These are phyloP conservation scores for Backusella morwellensis DNA, from an alignment of 192 early-diverging fungal genomes.

Conservation along the genomic window DNA sequence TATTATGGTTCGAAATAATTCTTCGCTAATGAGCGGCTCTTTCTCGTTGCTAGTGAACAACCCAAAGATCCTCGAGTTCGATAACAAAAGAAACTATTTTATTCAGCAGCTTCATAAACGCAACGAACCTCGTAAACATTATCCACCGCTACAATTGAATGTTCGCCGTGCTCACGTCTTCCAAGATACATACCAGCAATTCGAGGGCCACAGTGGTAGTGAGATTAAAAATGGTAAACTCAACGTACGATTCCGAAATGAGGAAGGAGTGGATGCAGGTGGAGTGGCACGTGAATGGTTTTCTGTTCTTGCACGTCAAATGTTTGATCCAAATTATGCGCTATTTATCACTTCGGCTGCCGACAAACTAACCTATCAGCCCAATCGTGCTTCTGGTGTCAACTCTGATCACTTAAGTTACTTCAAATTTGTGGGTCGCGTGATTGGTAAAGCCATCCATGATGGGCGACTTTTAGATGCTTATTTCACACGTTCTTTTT, in stretches of 20 bases:
- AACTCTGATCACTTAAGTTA: conserved; percentile 94
- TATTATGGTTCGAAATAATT: conserved; percentile 96
- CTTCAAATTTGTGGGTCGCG: conserved; percentile 97
- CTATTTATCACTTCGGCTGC: conserved; percentile 94
- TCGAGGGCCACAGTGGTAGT: conserved; percentile 83
- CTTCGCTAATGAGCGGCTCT: conserved; percentile 91
- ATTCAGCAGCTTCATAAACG: conserved; percentile 92
- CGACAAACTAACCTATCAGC: conserved; percentile 96
- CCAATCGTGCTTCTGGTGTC: conserved; percentile 86
- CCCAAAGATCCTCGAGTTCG: conserved; percentile 96
- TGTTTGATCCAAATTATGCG: conserved; percentile 99
- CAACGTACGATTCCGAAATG: conserved; percentile 89
- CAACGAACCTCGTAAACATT: conserved; percentile 52
- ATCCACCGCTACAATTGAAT: conserved; percentile 77
- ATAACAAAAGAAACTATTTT: conserved; percentile 99
- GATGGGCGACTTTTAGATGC: conserved; percentile 92
- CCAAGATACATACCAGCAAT: conserved; percentile 93
- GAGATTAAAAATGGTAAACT: conserved; percentile 94
- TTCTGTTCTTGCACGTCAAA: conserved; percentile 92
- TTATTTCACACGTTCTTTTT: conserved; percentile 98
- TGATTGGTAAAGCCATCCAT: conserved; percentile 98
- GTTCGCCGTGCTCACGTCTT: conserved; percentile 94
- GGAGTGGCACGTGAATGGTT: conserved; percentile 99
- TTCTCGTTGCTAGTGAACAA: conserved; percentile 94
- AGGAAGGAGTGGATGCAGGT: conserved; percentile 97